Percentiles rank a stretch among this genome's conserved stretches.
phyloP scores from a whole-genome alignment of 345 rosid genomes.

The thale cress (Arabidopsis thaliana) region DNA sequence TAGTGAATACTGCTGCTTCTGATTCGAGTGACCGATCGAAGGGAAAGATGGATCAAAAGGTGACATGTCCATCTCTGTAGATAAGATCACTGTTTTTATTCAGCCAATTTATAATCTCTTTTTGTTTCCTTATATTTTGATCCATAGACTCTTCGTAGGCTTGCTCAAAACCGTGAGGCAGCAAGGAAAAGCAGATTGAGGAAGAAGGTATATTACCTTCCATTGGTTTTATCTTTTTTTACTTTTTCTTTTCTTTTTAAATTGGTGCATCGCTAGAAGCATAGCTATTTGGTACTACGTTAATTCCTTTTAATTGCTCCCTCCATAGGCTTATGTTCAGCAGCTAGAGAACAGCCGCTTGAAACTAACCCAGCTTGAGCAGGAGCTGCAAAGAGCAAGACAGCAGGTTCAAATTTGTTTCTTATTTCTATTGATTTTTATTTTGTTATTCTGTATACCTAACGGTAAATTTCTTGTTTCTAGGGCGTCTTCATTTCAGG shows the following conservation, averaged over 20 bases:
- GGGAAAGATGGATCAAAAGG: conserved; percentile 96
- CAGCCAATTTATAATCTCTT: conserved; percentile 13
- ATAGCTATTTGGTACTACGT: background rate
- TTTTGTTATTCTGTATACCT: conserved; percentile 7
- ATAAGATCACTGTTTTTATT: background rate
- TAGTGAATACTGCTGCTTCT: conserved; percentile 57
- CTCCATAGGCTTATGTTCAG: conserved; percentile 90
- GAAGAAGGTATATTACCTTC: conserved; percentile 68
- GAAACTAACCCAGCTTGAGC: conserved; percentile 95
- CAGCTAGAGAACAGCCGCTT: conserved; percentile 96
- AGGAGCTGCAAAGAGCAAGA: conserved; percentile 97
- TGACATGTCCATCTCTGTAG: conserved; percentile 42
- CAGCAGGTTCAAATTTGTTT: conserved; percentile 72
- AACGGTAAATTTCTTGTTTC: background rate
- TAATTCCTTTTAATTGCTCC: conserved; percentile 22
- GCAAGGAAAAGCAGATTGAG: conserved; percentile 96
- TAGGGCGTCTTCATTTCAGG: conserved; percentile 98
- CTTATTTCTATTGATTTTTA: conserved; percentile 10
- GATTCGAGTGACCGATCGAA: conserved; percentile 97
- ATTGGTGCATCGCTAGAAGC: background rate
- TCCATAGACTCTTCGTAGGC: conserved; percentile 88
- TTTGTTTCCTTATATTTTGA: conserved; percentile 40
- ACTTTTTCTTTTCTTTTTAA: background rate
- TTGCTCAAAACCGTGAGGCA: conserved; percentile 98
- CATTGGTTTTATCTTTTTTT: background rate